phyloP scores from a whole-genome alignment of 139 green algal genomes.

The Tetradesmus obliquus region DNA sequence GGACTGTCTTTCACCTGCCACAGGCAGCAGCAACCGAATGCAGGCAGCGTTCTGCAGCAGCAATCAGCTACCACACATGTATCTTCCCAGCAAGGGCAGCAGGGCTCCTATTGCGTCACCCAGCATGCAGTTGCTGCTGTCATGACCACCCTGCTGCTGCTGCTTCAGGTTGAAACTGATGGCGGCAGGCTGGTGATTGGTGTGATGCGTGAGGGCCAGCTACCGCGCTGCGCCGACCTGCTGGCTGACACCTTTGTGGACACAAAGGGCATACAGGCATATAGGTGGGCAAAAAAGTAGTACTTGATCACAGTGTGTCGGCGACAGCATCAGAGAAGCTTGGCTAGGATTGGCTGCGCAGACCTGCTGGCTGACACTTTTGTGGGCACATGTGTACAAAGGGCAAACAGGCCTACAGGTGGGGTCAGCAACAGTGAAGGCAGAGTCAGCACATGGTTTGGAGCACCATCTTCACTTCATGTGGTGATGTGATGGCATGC shows the following conservation, averaged over 20 bases:
- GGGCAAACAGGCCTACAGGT: too few species aligned
- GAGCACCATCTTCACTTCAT: neutral
- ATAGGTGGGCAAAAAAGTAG: slow-evolving; percentile 41
- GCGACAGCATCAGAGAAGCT: neutral
- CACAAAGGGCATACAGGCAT: slow-evolving; percentile 54
- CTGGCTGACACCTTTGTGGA: slow-evolving; percentile 70
- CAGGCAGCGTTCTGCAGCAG: too few species aligned
- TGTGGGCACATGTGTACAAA: too few species aligned
- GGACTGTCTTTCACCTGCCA: too few species aligned
- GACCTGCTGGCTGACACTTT: too few species aligned
- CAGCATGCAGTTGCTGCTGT: too few species aligned
- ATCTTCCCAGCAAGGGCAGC: too few species aligned
- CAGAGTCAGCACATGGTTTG: neutral
- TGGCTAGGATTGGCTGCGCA: neutral
- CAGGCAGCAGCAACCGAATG: too few species aligned
- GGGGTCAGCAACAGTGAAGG: neutral
- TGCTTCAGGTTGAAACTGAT: slow-evolving; percentile 26
- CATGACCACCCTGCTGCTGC: neutral
- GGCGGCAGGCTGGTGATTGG: slow-evolving; percentile 50
- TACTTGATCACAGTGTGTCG: neutral
- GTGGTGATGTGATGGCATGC: too few species aligned
- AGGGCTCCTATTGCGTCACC: too few species aligned
- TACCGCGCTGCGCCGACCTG: slow-evolving; percentile 58
- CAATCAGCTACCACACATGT: too few species aligned
- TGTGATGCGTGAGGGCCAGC: slow-evolving; percentile 41